A percentile compares a stretch with the other conserved stretches of the same genome.
phyloP scores from a whole-genome alignment of 2,329 filamentous ascomycete species.

The Didymella segeticola region DNA sequence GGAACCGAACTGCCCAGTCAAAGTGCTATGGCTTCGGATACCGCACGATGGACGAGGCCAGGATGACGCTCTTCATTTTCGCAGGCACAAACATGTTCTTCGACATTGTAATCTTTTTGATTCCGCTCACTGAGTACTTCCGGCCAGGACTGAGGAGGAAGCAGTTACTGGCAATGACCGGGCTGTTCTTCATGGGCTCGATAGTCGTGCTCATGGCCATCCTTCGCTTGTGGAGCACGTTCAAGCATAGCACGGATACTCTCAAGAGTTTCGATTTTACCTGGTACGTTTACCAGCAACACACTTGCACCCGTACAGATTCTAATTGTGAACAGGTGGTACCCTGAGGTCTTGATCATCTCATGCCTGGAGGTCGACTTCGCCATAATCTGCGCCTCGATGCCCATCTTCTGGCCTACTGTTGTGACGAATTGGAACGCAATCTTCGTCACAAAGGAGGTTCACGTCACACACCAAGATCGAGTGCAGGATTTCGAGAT shows the following conservation, averaged over 20 bases:
- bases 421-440: conserved; percentile 35
- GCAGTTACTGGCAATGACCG: conserved; percentile 29
- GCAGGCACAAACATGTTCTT: conserved; percentile 36
- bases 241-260: conserved; percentile 24
- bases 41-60: conserved; percentile 12
- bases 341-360: conserved; percentile 37
- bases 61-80: conserved; percentile 22
- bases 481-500: conserved; percentile 31
- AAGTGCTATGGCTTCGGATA: conserved; percentile 31
- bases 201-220: conserved; percentile 39
- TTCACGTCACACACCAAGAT: conserved; percentile 36
- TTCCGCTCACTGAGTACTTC: conserved; percentile 31
- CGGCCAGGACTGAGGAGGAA: conserved; percentile 25
- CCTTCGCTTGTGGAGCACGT: conserved; percentile 37
- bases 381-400: conserved; percentile 46
- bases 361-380: conserved; percentile 45
- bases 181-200: conserved; percentile 34
- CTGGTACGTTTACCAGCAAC: conserved; percentile 11
- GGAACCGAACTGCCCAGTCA: conserved; percentile 22
- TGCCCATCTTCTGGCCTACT: conserved; percentile 48
- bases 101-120: conserved; percentile 32
- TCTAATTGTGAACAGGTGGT: conserved; percentile 18
- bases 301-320: background rate
- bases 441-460: conserved; percentile 46
- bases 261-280: conserved; percentile 37